phyloP scores from a whole-genome alignment of 768 basidiomycete genomes.

The Tricholomella constricta region DNA sequence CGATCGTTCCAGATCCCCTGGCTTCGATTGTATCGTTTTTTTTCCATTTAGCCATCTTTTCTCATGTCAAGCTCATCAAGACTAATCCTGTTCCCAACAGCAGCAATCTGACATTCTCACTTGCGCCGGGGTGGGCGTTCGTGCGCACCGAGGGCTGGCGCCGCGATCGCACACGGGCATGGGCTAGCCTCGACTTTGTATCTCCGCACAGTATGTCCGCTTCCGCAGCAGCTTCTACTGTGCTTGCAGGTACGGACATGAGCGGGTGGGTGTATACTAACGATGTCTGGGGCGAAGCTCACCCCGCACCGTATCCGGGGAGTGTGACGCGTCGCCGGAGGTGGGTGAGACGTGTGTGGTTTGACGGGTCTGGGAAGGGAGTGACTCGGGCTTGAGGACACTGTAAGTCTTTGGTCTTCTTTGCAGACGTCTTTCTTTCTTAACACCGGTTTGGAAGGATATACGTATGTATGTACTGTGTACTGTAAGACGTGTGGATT shows the following conservation, averaged over 20 bases:
- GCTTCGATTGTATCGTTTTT: neutral
- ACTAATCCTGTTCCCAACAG: conserved; percentile 34
- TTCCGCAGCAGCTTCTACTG: neutral
- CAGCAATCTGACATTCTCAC: conserved; percentile 80
- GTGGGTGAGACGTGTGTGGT: conserved; percentile 75
- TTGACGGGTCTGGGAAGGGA: conserved; percentile 35
- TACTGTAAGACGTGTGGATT: no score
- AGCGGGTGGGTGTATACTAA: conserved; percentile 86
- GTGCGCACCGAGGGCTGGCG: conserved; percentile 80
- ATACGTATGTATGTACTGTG: no score
- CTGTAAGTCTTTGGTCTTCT: no score
- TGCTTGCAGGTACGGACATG: conserved; percentile 19
- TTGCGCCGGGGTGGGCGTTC: conserved; percentile 75
- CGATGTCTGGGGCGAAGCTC: conserved; percentile 67
- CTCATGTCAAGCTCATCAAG: no score
- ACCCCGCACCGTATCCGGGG: conserved; percentile 37
- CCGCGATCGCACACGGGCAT: conserved; percentile 58
- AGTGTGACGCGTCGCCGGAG: conserved; percentile 66
- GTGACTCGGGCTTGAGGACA: no score
- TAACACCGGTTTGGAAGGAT: no score
- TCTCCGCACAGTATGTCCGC: neutral
- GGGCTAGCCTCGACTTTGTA: conserved; percentile 46
- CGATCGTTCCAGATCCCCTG: no score
- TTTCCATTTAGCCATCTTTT: neutral
- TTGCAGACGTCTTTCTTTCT: no score